These are phyloP conservation scores for Phytophthora fragariae DNA, from an alignment of 352 stramenopile species.

Conservation along the genomic window DNA sequence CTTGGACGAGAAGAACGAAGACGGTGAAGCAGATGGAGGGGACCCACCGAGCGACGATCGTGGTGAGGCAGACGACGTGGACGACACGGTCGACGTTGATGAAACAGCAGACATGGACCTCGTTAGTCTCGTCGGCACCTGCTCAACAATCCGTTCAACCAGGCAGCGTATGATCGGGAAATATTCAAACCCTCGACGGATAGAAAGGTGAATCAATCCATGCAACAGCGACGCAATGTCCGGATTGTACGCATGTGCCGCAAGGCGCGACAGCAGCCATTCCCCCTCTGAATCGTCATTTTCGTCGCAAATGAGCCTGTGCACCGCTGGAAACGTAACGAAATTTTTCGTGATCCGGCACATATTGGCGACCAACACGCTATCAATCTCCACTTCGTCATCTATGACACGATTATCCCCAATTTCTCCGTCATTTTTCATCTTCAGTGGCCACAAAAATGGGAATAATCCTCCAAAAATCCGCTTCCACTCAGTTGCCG, in stretches of 20 bases:
- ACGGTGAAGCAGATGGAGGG: conserved; percentile 29
- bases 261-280: conserved; percentile 58
- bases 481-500: conserved; percentile 67
- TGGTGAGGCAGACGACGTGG: conserved; percentile 47
- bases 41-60: conserved; percentile 38
- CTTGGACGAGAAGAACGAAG: conserved; percentile 39
- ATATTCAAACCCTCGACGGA: conserved; percentile 51
- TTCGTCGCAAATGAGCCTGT: conserved; percentile 58
- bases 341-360: conserved; percentile 78
- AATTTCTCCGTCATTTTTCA: conserved; percentile 12
- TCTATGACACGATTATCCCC: not conserved
- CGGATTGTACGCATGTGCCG: conserved; percentile 63
- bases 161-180: conserved; percentile 64
- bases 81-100: conserved; percentile 55
- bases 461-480: conserved; percentile 74
- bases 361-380: conserved; percentile 71
- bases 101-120: conserved; percentile 46
- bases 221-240: conserved; percentile 71
- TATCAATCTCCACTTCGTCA: conserved; percentile 58
- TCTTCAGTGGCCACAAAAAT: conserved; percentile 50
- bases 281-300: conserved; percentile 41
- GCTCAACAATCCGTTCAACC: conserved; percentile 58
- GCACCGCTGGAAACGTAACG: conserved; percentile 68
- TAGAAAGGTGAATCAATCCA: conserved; percentile 70
- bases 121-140: conserved; percentile 37